Base-by-base conservation (phyloP, 768 basidiomycete species). In the Tulasnella sp. region DNA sequence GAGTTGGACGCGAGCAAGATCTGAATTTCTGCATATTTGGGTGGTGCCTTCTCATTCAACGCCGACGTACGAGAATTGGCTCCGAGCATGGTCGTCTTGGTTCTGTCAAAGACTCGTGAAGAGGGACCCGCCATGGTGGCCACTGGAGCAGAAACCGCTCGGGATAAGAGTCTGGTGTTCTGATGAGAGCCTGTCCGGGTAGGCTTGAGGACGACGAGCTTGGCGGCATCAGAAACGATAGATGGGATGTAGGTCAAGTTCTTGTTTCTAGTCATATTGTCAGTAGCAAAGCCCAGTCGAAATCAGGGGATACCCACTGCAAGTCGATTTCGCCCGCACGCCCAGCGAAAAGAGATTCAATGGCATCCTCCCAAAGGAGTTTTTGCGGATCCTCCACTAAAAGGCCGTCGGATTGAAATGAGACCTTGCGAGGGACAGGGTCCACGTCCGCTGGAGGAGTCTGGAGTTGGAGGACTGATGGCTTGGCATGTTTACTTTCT, bases 1-100 rank as follows among this genome's bases (percentile, higher is more conserved):
- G 74, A 77, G 79, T 93, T 92, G 6, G 82, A 80, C 22, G 85
- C 86, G 0, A 93, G 86, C 77, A 85, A 90, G 5, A 93, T 82
- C 37, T 88, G 85, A 4, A 92, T 83, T 42, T 88, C 75, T 9
- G 72, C 31, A 29, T 34, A 31, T 83, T 70, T 88, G 84, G 79
- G 19, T 42, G 69, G n/a, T 25, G 34, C 36, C 36, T 38, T 17
- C 11, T 39, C 67, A 25, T 34, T 11, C 58, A 31, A 12, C 2
- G 58, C 58, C 34, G 49, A 12, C 52, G 37, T 19, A 15, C 52
- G 31, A 9, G 34, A 9, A n/a, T 45, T 52, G 34, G 73, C 8
- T 54, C 34, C 73, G 36, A 67, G 22, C 73, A 54, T 67, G 31
- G 29, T 29, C 14, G 25, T 49, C 42, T 49, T 45, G 34, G 69